A percentile compares a stretch with the other conserved stretches of the same genome.
Conservation (phyloP, 306 rosid species). For the Sophora flavescens region DNA sequence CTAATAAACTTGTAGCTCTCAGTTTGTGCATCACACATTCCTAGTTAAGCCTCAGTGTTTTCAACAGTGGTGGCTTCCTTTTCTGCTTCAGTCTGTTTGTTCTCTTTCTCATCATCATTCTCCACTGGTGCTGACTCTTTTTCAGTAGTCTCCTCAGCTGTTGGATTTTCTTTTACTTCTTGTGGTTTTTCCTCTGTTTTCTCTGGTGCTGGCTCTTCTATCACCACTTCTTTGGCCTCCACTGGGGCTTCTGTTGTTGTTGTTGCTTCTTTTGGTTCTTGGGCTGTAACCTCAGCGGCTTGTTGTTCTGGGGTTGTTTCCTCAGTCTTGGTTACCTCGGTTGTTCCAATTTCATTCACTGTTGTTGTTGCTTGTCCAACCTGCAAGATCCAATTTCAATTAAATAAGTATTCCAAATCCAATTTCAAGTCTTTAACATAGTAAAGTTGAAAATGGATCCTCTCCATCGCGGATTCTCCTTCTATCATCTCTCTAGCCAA, state of each 20-base stretch:
- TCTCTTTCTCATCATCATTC: conserved; percentile 32
- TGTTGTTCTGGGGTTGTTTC: conserved; percentile 43
- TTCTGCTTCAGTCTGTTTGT: conserved; percentile 39
- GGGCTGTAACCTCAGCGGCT: conserved; percentile 37
- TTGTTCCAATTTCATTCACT: conserved; percentile 51
- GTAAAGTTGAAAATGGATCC: no score
- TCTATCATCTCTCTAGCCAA: no score
- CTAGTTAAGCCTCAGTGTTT: conserved; percentile 52
- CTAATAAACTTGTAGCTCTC: not conserved
- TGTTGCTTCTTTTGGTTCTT: conserved; percentile 30
- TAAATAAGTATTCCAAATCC: not conserved
- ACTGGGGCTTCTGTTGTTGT: conserved; percentile 26
- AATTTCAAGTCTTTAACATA: not conserved
- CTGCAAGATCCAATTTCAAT: conserved; percentile 44
- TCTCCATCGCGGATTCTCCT: no score
- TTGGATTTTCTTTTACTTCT: conserved; percentile 46
- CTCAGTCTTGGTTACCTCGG: conserved; percentile 48
- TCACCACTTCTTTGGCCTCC: conserved; percentile 52
- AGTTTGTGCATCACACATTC: not conserved
- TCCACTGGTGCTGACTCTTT: conserved; percentile 42
- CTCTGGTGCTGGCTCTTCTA: conserved; percentile 25
- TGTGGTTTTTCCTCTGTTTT: conserved; percentile 15
- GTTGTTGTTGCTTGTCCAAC: conserved; percentile 54
- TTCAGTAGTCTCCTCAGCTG: conserved; percentile 32
- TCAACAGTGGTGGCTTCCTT: conserved; percentile 42